Conservation (phyloP, 2,329 filamentous ascomycete species). For the Sphaceloma murrayae region DNA sequence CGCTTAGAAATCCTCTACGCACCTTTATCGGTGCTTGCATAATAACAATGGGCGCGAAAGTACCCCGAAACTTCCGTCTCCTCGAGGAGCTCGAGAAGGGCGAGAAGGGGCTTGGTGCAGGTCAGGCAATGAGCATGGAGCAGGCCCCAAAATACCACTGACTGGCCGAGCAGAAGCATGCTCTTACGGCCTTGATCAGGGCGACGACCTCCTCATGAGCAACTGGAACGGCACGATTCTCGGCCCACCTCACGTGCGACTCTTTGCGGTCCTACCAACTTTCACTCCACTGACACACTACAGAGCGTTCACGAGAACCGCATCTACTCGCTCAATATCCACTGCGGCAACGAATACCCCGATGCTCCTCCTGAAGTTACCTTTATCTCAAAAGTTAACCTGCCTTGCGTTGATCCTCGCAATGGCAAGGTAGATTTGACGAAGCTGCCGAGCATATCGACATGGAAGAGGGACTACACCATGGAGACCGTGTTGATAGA, state of each 20-base stretch:
- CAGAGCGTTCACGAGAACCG: conserved; percentile 96
- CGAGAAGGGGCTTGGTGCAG: conserved; percentile 91
- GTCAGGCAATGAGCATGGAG: conserved; percentile 36
- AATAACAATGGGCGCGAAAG: conserved; percentile 54
- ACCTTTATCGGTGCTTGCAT: no score
- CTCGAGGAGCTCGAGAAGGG: conserved; percentile 98
- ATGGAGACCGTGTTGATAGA: conserved; percentile 93
- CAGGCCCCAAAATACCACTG: conserved; percentile 9
- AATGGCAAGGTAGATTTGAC: conserved; percentile 73
- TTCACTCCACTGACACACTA: conserved; percentile 2
- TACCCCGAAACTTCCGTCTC: conserved; percentile 92
- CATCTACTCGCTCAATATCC: conserved; percentile 96
- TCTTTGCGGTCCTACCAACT: background rate
- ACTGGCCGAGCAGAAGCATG: conserved; percentile 61
- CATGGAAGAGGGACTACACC: conserved; percentile 88
- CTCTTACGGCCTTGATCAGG: conserved; percentile 90
- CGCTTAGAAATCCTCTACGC: no score
- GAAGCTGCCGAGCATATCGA: conserved; percentile 72
- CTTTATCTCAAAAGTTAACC: conserved; percentile 89
- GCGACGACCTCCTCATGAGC: conserved; percentile 90
- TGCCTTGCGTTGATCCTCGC: conserved; percentile 79
- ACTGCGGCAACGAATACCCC: conserved; percentile 84
- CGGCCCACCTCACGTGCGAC: conserved; percentile 82
- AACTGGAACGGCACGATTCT: conserved; percentile 99
- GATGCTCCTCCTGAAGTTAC: conserved; percentile 80